phyloP scores from a whole-genome alignment of 805 yeast species.

The Candida mattraensis region DNA sequence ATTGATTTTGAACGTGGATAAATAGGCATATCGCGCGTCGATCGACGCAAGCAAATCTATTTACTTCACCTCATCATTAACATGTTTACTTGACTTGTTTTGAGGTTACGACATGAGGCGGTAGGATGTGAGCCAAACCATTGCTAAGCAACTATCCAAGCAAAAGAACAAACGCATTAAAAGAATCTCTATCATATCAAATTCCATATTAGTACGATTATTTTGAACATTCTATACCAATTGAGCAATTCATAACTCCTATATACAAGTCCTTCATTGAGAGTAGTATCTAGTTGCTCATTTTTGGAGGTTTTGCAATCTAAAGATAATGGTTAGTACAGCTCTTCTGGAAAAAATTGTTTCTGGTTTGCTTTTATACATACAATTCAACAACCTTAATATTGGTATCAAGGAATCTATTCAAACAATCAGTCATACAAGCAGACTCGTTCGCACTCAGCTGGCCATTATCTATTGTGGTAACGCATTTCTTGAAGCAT shows the following conservation, averaged over 20 bases:
- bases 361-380: conserved; percentile 11
- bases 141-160: no score
- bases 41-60: conserved; percentile 6
- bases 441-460: conserved; percentile 61
- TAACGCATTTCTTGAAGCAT: conserved; percentile 86
- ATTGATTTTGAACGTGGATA: not conserved
- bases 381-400: conserved; percentile 70
- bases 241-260: not conserved
- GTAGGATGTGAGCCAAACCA: no score
- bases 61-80: no score
- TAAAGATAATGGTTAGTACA: conserved; percentile 14
- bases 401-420: conserved; percentile 84
- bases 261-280: not conserved
- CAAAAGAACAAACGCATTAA: no score
- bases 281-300: conserved; percentile 3
- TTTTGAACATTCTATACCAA: not conserved
- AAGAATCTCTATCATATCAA: no score
- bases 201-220: no score
- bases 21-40: no score
- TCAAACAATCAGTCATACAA: conserved; percentile 79
- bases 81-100: no score
- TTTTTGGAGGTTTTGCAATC: conserved; percentile 22
- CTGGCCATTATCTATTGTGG: conserved; percentile 43
- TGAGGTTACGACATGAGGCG: no score
- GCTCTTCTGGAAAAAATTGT: not conserved